These are phyloP conservation scores for Myxozyma kluyveri DNA, from an alignment of 805 yeast genomes.

Conservation along the genomic window DNA sequence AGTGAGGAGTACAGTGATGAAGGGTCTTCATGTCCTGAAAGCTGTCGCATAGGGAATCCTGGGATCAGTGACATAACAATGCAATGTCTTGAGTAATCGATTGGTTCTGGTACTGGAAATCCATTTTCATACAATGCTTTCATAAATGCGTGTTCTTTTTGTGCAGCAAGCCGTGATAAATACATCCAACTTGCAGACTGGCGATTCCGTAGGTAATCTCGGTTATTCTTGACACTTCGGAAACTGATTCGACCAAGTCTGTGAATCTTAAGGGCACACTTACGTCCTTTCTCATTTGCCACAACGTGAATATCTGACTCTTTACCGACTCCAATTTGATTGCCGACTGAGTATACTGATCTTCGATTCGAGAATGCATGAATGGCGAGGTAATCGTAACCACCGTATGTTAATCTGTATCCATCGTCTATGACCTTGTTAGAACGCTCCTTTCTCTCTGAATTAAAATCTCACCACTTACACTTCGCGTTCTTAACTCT, in stretches of 20 bases:
- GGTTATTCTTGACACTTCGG: slow-evolving; percentile 83
- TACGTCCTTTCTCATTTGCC: slow-evolving; percentile 61
- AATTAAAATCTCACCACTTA: background rate
- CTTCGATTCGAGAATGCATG: slow-evolving; percentile 76
- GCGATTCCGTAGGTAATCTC: slow-evolving; percentile 78
- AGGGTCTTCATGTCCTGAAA: slow-evolving; percentile 67
- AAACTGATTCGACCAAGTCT: slow-evolving; percentile 93
- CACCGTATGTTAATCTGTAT: slow-evolving; percentile 79
- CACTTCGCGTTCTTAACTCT: slow-evolving; percentile 81
- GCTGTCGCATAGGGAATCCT: slow-evolving; percentile 45
- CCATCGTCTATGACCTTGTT: slow-evolving; percentile 62
- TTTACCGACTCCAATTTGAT: slow-evolving; percentile 93
- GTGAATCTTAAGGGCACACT: slow-evolving; percentile 81
- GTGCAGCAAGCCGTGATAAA: slow-evolving; percentile 83
- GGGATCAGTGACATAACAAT: slow-evolving; percentile 84
- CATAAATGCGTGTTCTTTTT: slow-evolving; percentile 90
- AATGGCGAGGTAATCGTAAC: slow-evolving; percentile 89
- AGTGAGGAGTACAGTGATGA: slow-evolving; percentile 74
- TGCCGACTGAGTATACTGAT: slow-evolving; percentile 73
- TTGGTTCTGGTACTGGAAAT: slow-evolving; percentile 83
- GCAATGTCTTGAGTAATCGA: slow-evolving; percentile 85
- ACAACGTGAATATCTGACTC: slow-evolving; percentile 93
- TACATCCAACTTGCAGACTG: slow-evolving; percentile 90
- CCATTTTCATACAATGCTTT: slow-evolving; percentile 66
- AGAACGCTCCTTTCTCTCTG: background rate